Percentiles rank a stretch among this genome's conserved stretches.
These are phyloP conservation scores for Marsdenia floribunda DNA, from an alignment of 257 asterid species.

Conservation along the genomic window DNA sequence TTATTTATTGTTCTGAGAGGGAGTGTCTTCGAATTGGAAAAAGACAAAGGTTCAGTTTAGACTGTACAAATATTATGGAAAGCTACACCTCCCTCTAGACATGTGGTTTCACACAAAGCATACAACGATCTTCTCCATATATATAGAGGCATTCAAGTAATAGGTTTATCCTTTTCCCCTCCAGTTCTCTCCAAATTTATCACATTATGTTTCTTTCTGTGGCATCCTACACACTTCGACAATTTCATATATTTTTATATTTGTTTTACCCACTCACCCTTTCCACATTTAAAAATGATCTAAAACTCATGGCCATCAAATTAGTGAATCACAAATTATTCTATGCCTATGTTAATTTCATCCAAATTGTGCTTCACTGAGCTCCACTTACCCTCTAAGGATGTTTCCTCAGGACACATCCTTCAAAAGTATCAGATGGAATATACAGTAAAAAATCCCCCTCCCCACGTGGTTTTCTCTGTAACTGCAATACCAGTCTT, in stretches of 20 bases:
- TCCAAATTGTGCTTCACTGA: slow-evolving; percentile 1
- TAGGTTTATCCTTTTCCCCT: background rate
- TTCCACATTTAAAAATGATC: background rate
- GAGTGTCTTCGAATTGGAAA: background rate
- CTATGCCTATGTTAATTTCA: background rate
- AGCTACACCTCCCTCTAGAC: background rate
- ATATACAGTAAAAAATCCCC: background rate
- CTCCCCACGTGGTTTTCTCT: background rate
- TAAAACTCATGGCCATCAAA: background rate
- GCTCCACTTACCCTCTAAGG: background rate
- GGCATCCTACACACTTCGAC: background rate
- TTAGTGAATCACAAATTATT: background rate
- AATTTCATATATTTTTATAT: background rate
- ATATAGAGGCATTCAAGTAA: background rate
- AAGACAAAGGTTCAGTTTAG: background rate
- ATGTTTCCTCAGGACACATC: background rate
- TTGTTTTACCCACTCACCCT: background rate
- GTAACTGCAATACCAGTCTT: background rate
- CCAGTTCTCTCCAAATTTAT: background rate
- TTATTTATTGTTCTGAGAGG: background rate
- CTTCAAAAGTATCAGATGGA: background rate
- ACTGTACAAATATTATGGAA: background rate
- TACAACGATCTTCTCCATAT: background rate
- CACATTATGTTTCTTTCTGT: background rate
- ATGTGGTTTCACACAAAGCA: background rate